Evolutionary conservation across 306 rosid species (phyloP), one percentile per base, ranked within the genome.

Genomic region (Prosopis cineraria): DNA sequence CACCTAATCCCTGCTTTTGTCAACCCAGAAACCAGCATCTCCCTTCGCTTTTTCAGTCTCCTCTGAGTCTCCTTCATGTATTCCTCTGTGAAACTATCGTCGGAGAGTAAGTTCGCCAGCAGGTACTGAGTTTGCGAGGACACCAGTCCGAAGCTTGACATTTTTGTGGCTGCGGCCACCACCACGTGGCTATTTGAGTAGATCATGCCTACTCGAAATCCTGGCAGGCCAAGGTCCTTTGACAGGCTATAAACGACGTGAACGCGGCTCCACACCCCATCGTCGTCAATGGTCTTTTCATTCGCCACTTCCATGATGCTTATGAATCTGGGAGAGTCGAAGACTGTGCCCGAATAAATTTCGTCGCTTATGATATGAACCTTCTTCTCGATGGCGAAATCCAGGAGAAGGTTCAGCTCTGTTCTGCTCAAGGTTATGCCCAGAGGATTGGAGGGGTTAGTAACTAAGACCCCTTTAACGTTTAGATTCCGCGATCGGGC

Each of bases 131-230:
- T 94, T 39, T 94, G 98, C 0, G 98, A 90, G 0, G 98, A 94
- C 48, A 92, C 73, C 12, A 94, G 79, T 0, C 96, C 94, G 17
- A 94, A 94, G 86, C 98, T 94, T n/a, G 98, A 92, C 98, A 94
- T 94, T 68, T 92, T 94, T 0, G 98, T 67, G 52, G 72, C 72
- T 11, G 72, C 34, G 0, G 6, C 50, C 48, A 67, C 72, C 14
- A 92, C 86, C 3, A 0, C 44, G 22, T 74, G 55, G 22, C 86
- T 81, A 58, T 90, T 82, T 1, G 98, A 94, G 76, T 94, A 92
- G 34, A 94, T 70, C 97, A 94, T 88, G 17, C 98, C 98, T 2
- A 92, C 72, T 1, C 72, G 72, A 22, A 67, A 67, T 12, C 72
- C 72, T 0, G 72, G 72, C n/a, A 67, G 17, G 72, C 72, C 72